Evolutionary conservation across 2,329 filamentous ascomycete species (phyloP), one percentile per base, ranked within the genome.

Genomic region (Domatiomyces globalis): DNA sequence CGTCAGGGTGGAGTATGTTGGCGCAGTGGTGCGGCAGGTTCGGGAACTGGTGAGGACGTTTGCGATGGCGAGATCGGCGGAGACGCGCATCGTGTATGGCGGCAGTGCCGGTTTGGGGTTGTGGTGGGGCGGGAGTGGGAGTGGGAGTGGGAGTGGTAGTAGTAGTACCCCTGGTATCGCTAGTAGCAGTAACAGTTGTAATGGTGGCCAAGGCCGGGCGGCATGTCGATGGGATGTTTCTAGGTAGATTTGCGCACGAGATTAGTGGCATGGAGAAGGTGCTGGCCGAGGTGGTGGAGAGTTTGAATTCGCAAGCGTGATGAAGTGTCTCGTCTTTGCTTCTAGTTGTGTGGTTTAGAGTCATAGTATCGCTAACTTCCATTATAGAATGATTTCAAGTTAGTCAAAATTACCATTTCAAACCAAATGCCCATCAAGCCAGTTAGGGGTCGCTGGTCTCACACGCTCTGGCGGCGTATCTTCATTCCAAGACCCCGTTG

Each of bases 201-300:
- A 63, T 44, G 61, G 59, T 25, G 60, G 59, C 12, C 61, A 61
- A 5, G 66, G 74, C 58, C 69, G 79, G 77, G 51, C 74, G 78
- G 20, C 82, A 79, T 0, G 79, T 90, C 10, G 87, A 94, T 67
- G 87, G 86, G 0, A 70, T 92, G 66, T 92, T 92, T 61, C 65
- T 94, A 51, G 87, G 87, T 0, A 71, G 87, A 25, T 94, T 92
- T 65, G 87, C 80, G 10, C 87, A 94, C 68, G 81, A 90, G 62
- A 75, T 85, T 7, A 75, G 76, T 36, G 81, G 82, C 49, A 80
- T 94, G 58, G 74, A 78, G 54, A 79, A 79, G 68, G 85, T 87
- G 4, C 80, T 90, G 46, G 67, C 73, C 29, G 87, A 94, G 65
- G 79, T 92, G 29, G 77, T 79, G 7, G 70, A 70, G 54, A 67